phyloP scores from a whole-genome alignment of 257 asterid genomes.

The Thymus mandschuricus region DNA sequence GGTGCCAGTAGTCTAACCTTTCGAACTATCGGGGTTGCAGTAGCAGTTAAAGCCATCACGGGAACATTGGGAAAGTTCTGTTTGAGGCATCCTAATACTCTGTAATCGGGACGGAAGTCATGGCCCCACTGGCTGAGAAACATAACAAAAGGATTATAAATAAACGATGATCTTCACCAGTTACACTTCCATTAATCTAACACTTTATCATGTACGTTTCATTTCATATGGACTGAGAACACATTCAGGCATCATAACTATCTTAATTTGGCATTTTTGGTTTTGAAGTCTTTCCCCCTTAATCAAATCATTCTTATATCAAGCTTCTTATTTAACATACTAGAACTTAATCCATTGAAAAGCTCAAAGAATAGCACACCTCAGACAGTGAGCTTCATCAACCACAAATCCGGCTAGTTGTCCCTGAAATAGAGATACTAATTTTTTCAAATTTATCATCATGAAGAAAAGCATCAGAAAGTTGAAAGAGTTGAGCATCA shows the following conservation, averaged over 20 bases:
- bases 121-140: conserved; percentile 97
- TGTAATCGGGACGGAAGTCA: conserved; percentile 97
- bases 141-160: conserved; percentile 30
- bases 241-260: conserved; percentile 10
- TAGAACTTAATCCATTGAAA: conserved; percentile 7
- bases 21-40: conserved; percentile 87
- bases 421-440: conserved; percentile 59
- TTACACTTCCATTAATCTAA: conserved; percentile 16
- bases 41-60: conserved; percentile 97
- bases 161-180: conserved; percentile 19
- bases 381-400: conserved; percentile 99
- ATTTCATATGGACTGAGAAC: conserved; percentile 17
- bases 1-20: conserved; percentile 56
- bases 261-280: conserved; percentile 6
- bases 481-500: conserved; percentile 25
- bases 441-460: conserved; percentile 23
- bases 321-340: conserved; percentile 25
- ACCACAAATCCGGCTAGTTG: conserved; percentile 86
- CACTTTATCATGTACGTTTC: background rate
- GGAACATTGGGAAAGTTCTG: conserved; percentile 88
- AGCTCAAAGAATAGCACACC: conserved; percentile 49
- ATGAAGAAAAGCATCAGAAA: conserved; percentile 14
- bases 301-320: conserved; percentile 13
- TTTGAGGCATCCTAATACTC: conserved; percentile 90
- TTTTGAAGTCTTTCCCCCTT: background rate